Percentiles rank a stretch among this genome's conserved stretches.
Evolutionary conservation across 225 moss, liverwort and hornwort species (phyloP).

Genomic region (Pleurozium schreberi): DNA sequence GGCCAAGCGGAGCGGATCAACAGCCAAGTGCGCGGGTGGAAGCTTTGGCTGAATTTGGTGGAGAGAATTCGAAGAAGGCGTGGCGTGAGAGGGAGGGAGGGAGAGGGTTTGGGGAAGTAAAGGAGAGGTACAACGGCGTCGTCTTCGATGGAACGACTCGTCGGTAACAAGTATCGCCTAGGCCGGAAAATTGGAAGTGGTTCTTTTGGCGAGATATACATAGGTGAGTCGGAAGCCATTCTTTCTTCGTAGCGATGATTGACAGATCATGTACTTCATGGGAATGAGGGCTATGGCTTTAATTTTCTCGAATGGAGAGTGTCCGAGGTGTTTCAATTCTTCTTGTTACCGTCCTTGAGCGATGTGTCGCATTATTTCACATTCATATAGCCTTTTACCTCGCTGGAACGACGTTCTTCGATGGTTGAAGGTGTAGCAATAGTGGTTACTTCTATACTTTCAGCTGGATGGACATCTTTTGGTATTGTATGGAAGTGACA

Average conservation of each 20-base stretch:
- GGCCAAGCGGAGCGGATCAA: too few relatives aligned
- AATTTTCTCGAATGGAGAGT: not conserved
- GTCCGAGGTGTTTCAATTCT: not conserved
- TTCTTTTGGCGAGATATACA: constrained; percentile 81
- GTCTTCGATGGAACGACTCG: constrained; percentile 76
- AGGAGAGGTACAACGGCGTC: not conserved
- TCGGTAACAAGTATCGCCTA: constrained; percentile 78
- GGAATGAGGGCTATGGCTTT: not conserved
- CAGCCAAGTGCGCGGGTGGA: too few relatives aligned
- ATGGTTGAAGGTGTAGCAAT: not conserved
- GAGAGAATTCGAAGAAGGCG: too few relatives aligned
- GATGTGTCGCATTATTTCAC: not conserved
- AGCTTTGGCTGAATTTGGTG: too few relatives aligned
- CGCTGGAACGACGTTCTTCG: not conserved
- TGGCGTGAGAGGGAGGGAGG: too few relatives aligned
- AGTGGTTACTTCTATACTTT: not conserved
- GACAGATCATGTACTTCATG: not conserved
- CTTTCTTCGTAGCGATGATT: not conserved
- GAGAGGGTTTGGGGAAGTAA: too few relatives aligned
- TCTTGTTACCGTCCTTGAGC: not conserved
- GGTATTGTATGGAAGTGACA: not conserved
- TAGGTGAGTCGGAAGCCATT: constrained; percentile 39
- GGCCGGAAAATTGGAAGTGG: constrained; percentile 96
- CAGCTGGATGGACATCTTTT: not conserved
- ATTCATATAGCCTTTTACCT: not conserved